phyloP scores from a whole-genome alignment of 2,329 filamentous ascomycete genomes.

The Paracoccidioides lutzii region DNA sequence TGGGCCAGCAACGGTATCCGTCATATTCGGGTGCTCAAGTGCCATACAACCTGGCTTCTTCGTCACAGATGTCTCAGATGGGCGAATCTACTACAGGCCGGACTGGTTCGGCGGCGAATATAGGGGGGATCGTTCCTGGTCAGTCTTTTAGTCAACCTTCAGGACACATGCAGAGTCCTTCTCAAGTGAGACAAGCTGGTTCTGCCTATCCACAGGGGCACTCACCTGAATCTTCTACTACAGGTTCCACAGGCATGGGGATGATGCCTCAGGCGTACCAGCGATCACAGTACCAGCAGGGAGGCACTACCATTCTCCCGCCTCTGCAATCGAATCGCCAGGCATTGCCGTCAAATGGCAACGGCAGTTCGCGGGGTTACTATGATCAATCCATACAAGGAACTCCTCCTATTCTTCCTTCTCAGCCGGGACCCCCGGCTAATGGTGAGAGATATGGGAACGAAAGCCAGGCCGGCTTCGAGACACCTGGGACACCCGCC shows the following conservation, averaged over 20 bases:
- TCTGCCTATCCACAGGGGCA: constrained; percentile 2
- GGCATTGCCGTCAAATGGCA: background rate
- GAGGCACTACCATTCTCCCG: background rate
- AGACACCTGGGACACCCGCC: background rate
- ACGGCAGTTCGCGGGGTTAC: background rate
- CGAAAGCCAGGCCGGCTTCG: background rate
- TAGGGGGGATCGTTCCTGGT: constrained; percentile 2
- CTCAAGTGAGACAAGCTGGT: constrained; percentile 3
- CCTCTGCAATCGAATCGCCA: background rate
- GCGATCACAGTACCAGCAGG: background rate
- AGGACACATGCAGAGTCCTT: constrained; percentile 2
- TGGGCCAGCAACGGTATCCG: constrained; percentile 16
- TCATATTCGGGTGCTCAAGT: background rate
- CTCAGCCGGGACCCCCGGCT: background rate
- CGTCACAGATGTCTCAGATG: background rate
- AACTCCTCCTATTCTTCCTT: constrained; percentile 1
- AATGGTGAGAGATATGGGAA: background rate
- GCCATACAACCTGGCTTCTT: constrained; percentile 1
- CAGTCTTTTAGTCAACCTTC: constrained; percentile 3
- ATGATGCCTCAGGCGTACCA: constrained; percentile 4
- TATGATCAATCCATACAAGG: constrained; percentile 1
- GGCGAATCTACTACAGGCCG: constrained; percentile 1
- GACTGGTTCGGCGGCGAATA: background rate
- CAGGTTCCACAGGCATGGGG: constrained; percentile 2
- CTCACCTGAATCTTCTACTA: constrained; percentile 1